Evolutionary conservation across 768 basidiomycete species (phyloP).

Genomic region (Chalciporus pseudorubinellus): DNA sequence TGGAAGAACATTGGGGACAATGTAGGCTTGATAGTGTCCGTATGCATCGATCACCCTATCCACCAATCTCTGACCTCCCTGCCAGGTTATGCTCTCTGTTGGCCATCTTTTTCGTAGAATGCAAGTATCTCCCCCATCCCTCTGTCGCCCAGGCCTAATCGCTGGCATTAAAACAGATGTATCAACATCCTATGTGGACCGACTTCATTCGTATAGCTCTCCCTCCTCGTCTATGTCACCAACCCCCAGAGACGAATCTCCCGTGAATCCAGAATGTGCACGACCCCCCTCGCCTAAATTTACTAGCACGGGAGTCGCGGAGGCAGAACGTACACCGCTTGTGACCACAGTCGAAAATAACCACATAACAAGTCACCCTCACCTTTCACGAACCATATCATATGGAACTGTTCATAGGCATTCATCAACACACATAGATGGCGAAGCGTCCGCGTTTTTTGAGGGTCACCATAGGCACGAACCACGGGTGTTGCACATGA

Average conservation of each 20-base stretch:
- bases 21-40: constrained; percentile 75
- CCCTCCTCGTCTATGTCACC: constrained; percentile 39
- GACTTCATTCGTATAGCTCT: constrained; percentile 61
- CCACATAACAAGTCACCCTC: background rate
- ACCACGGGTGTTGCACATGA: constrained; percentile 20
- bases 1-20: constrained; percentile 55
- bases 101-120: constrained; percentile 77
- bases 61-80: constrained; percentile 1
- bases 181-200: constrained; percentile 74
- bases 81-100: constrained; percentile 61
- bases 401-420: constrained; percentile 19
- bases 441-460: constrained; percentile 21
- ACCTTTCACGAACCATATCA: constrained; percentile 3
- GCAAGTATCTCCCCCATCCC: constrained; percentile 40
- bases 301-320: background rate
- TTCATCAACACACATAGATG: constrained; percentile 1
- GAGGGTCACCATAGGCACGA: constrained; percentile 39
- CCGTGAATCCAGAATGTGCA: constrained; percentile 4
- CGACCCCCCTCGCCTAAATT: constrained; percentile 4
- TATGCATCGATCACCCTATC: constrained; percentile 9
- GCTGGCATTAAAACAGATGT: constrained; percentile 44
- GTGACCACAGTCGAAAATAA: constrained; percentile 5
- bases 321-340: constrained; percentile 21
- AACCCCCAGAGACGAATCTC: constrained; percentile 27
- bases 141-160: background rate